phyloP scores from a whole-genome alignment of 2,329 filamentous ascomycete genomes.

The Monilinia polystroma region DNA sequence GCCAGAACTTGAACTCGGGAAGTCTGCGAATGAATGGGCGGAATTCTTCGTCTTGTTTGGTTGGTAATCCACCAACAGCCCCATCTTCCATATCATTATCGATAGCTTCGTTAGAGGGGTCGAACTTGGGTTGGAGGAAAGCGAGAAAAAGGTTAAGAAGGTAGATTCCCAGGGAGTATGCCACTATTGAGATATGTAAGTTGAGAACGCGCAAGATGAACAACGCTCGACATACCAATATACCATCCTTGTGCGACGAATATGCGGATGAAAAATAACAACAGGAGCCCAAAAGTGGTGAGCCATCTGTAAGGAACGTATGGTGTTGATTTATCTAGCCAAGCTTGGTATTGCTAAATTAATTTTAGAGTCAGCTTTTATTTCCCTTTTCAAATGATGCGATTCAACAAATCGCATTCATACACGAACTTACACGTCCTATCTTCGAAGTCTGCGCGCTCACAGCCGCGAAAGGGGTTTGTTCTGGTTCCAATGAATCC shows the following conservation, averaged over 20 bases:
- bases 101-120: slow-evolving; percentile 85
- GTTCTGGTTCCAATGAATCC: slow-evolving; percentile 84
- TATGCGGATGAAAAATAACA: slow-evolving; percentile 86
- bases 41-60: slow-evolving; percentile 97
- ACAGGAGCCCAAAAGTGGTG: slow-evolving; percentile 71
- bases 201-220: background rate
- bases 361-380: background rate
- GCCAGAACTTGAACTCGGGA: slow-evolving; percentile 99
- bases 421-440: slow-evolving; percentile 60
- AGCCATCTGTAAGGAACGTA: slow-evolving; percentile 88
- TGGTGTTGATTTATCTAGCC: slow-evolving; percentile 90
- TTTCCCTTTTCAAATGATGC: background rate
- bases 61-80: slow-evolving; percentile 76
- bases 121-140: slow-evolving; percentile 97
- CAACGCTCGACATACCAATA: slow-evolving; percentile 64
- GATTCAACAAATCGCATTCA: background rate
- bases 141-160: slow-evolving; percentile 98
- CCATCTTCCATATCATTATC: slow-evolving; percentile 98
- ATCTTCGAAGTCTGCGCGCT: slow-evolving; percentile 78
- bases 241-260: slow-evolving; percentile 96
- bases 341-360: slow-evolving; percentile 82
- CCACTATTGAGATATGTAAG: slow-evolving; percentile 57
- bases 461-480: slow-evolving; percentile 89
- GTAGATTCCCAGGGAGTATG: slow-evolving; percentile 97
- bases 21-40: slow-evolving; percentile 93